These are phyloP conservation scores for Fusarium circinatum DNA, from an alignment of 2,329 filamentous ascomycete species.

Conservation along the genomic window DNA sequence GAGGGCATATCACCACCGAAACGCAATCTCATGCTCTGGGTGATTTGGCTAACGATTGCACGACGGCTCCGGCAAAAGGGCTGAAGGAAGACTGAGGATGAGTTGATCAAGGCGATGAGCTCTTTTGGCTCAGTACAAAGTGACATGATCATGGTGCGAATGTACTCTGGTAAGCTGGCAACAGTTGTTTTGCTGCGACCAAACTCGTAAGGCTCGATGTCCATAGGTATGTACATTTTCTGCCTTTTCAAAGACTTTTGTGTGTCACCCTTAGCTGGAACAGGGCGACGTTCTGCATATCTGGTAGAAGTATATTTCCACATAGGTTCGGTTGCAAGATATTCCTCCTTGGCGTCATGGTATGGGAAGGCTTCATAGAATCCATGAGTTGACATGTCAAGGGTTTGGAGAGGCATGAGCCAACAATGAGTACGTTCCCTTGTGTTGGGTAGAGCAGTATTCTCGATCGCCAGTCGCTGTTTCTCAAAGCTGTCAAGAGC, in stretches of 20 bases:
- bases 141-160: not conserved
- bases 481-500: too few relatives aligned
- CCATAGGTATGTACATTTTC: not conserved
- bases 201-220: not conserved
- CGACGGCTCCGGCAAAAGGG: not conserved
- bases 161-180: not conserved
- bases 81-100: not conserved
- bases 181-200: not conserved
- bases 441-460: not conserved
- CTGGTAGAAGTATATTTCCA: too few relatives aligned
- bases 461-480: not conserved
- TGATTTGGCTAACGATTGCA: not conserved
- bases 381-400: not conserved
- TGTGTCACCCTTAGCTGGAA: not conserved
- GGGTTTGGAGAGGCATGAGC: not conserved
- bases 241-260: not conserved
- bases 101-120: not conserved
- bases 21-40: not conserved
- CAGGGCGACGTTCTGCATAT: too few relatives aligned
- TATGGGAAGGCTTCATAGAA: not conserved
- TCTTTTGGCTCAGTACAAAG: not conserved
- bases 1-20: not conserved
- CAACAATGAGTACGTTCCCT: accelerated
- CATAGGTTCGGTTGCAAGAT: not conserved
- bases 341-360: accelerated